phyloP scores from a whole-genome alignment of 164 flowering plant species.

The Liquidambar formosana region DNA sequence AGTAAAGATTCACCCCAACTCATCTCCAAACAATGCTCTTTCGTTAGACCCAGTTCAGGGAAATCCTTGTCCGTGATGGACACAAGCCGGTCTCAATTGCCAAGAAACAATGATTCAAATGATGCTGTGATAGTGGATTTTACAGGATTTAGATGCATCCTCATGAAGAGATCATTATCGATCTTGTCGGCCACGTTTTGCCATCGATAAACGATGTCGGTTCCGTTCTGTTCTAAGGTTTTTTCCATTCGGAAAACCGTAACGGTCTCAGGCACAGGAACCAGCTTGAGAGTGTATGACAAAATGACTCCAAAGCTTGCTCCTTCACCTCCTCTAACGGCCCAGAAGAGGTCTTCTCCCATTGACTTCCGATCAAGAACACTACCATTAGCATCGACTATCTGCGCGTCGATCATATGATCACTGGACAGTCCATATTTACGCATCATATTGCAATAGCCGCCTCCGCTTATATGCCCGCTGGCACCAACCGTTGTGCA shows the following conservation, averaged over 20 bases:
- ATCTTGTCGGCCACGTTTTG: background rate
- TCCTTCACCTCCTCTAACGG: background rate
- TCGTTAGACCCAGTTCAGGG: background rate
- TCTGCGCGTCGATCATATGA: background rate
- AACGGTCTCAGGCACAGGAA: background rate
- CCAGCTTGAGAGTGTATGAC: background rate
- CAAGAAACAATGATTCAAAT: background rate
- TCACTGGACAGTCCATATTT: background rate
- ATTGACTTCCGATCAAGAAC: background rate
- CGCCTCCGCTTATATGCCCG: conserved; percentile 2
- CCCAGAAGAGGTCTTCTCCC: conserved; percentile 6
- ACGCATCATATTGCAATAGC: conserved; percentile 3
- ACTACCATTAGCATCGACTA: background rate
- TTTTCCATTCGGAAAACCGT: background rate
- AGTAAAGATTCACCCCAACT: background rate
- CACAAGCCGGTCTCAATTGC: background rate
- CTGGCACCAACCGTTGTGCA: conserved; percentile 1
- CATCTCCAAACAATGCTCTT: background rate
- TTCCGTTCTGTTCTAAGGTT: background rate
- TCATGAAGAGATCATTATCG: background rate
- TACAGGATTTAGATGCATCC: background rate
- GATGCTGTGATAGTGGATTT: background rate
- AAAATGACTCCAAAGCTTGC: conserved; percentile 4
- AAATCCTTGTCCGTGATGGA: background rate
- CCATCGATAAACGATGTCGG: background rate